Percentiles rank a stretch among this genome's conserved stretches.
These are phyloP conservation scores for Puccinia coronata DNA, from an alignment of 1,284 basidiomycete species.

Conservation along the genomic window DNA sequence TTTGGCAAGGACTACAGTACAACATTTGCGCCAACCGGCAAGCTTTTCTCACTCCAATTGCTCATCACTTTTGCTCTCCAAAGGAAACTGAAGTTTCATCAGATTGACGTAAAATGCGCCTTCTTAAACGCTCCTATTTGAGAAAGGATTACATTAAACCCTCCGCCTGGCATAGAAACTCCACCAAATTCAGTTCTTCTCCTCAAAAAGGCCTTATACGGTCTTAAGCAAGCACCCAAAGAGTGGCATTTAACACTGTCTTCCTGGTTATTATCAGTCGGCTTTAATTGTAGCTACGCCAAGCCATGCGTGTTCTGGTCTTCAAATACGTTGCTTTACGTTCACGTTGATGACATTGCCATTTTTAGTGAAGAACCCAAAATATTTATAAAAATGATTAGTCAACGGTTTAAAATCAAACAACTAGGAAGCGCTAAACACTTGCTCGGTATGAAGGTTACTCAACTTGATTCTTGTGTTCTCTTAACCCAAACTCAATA, in stretches of 20 bases:
- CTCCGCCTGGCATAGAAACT: not conserved
- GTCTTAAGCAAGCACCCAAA: not conserved
- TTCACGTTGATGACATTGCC: not conserved
- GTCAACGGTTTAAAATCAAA: not conserved
- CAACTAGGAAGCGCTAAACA: not conserved
- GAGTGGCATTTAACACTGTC: not conserved
- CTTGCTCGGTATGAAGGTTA: not conserved
- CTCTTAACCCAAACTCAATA: not conserved
- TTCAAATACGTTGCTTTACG: not conserved
- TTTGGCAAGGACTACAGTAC: not conserved
- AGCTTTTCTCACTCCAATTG: not conserved
- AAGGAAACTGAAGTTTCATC: conserved; percentile 1
- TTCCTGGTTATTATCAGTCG: not conserved
- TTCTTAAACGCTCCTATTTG: conserved; percentile 5
- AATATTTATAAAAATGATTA: not conserved
- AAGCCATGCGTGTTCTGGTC: not conserved
- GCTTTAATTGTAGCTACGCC: not conserved
- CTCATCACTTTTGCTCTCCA: conserved; percentile 12
- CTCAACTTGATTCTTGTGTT: not conserved
- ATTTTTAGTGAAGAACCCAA: not conserved
- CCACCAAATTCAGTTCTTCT: not conserved
- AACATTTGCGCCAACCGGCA: conserved; percentile 13
- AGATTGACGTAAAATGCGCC: too few relatives aligned
- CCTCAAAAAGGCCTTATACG: conserved; percentile 11
- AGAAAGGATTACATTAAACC: not conserved